Evolutionary conservation across 768 basidiomycete genomes (phyloP).

Genomic region (Dentipellis fragilis): DNA sequence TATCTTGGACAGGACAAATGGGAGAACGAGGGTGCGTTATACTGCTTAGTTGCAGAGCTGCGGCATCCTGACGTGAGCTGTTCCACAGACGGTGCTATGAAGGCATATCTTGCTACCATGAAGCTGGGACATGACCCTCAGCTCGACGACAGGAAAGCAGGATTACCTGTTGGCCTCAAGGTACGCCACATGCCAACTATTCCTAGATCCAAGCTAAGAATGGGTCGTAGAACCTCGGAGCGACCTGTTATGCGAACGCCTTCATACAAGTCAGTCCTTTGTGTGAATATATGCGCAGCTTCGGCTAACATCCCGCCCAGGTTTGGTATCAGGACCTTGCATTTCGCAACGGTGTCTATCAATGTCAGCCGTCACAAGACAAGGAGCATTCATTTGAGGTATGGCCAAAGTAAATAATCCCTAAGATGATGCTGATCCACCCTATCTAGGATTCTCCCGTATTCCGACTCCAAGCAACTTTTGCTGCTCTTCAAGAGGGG

Average conservation of each 20-base stretch:
- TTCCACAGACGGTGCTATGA: slow-evolving; percentile 7
- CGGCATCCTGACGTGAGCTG: not conserved
- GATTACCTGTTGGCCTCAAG: slow-evolving; percentile 66
- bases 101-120: slow-evolving; percentile 18
- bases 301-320: slow-evolving; percentile 27
- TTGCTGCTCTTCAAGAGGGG: slow-evolving; percentile 78
- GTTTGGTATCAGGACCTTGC: slow-evolving; percentile 86
- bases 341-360: slow-evolving; percentile 78
- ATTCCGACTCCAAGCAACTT: slow-evolving; percentile 68
- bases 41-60: slow-evolving; percentile 11
- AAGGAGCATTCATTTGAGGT: slow-evolving; percentile 35
- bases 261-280: slow-evolving; percentile 62
- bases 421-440: not conserved
- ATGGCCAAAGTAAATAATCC: not conserved
- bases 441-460: slow-evolving; percentile 58
- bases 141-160: slow-evolving; percentile 3
- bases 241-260: slow-evolving; percentile 95
- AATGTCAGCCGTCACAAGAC: slow-evolving; percentile 52
- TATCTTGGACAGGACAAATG: slow-evolving; percentile 79
- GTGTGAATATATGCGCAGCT: not conserved
- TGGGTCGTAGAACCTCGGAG: slow-evolving; percentile 75
- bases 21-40: slow-evolving; percentile 56
- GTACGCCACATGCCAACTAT: slow-evolving; percentile 27
- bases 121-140: slow-evolving; percentile 9
- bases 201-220: not conserved